Conservation (phyloP, 306 rosid genomes). For the Benincasa hispida region DNA sequence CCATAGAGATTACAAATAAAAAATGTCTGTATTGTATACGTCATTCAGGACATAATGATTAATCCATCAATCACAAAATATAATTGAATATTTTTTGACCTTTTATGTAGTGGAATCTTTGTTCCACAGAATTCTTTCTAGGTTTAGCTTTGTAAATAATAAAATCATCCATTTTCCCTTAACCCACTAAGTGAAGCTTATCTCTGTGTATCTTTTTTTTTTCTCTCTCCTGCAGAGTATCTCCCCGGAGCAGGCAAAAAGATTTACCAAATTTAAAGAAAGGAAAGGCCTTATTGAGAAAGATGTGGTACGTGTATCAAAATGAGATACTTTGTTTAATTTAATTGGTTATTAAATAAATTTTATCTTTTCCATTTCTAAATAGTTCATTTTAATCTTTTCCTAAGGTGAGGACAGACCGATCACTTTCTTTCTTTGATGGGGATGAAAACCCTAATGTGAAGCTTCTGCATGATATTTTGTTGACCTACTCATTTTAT, state of each 20-base stretch:
- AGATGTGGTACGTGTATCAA: constrained; percentile 73
- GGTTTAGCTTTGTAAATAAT: constrained; percentile 1
- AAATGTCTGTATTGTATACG: not conserved
- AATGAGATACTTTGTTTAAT: constrained; percentile 4
- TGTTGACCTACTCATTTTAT: constrained; percentile 92
- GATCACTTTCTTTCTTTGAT: constrained; percentile 61
- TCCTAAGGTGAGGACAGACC: constrained; percentile 86
- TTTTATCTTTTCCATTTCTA: not conserved
- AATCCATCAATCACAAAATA: not conserved
- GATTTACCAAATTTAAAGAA: constrained; percentile 94
- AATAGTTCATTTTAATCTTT: constrained; percentile 14
- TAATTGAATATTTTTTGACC: not conserved
- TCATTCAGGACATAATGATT: not conserved
- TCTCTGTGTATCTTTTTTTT: too few relatives aligned
- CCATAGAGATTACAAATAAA: not conserved
- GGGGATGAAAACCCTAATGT: constrained; percentile 94
- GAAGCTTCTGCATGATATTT: constrained; percentile 65
- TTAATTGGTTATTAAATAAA: constrained; percentile 8
- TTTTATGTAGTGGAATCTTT: not conserved
- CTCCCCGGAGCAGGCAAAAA: constrained; percentile 67
- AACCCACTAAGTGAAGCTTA: not conserved
- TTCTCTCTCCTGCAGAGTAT: constrained; percentile 49
- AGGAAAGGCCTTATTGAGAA: constrained; percentile 94
- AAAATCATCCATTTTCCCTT: not conserved
- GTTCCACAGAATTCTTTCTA: not conserved